Evolutionary conservation across 805 yeast species (phyloP).

Genomic region (Cyberlindnera euphorbiae): DNA sequence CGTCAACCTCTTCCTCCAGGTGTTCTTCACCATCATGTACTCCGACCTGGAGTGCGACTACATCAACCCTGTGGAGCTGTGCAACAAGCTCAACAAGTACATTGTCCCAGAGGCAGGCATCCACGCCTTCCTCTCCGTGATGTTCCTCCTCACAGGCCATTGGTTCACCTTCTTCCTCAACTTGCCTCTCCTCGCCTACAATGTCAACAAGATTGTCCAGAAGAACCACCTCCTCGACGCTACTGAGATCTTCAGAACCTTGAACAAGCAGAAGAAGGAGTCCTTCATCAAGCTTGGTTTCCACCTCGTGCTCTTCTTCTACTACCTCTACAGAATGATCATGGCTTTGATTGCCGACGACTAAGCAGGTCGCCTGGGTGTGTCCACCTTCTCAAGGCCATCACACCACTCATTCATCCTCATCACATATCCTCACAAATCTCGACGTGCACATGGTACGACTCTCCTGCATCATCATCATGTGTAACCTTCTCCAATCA

Average conservation of each 20-base stretch:
- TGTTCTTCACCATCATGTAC: slow-evolving; percentile 91
- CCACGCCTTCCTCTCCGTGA: slow-evolving; percentile 64
- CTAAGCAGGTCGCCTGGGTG: slow-evolving; percentile 1
- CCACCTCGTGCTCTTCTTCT: slow-evolving; percentile 89
- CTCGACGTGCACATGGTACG: too few relatives aligned
- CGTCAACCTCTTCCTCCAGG: slow-evolving; percentile 84
- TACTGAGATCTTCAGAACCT: slow-evolving; percentile 93
- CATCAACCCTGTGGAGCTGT: slow-evolving; percentile 94
- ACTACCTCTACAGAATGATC: slow-evolving; percentile 93
- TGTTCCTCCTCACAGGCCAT: slow-evolving; percentile 81
- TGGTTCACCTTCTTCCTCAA: slow-evolving; percentile 87
- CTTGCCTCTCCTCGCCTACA: slow-evolving; percentile 79
- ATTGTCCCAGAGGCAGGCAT: slow-evolving; percentile 86
- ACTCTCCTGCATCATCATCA: too few relatives aligned
- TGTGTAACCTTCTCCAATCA: too few relatives aligned
- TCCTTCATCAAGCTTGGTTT: slow-evolving; percentile 86
- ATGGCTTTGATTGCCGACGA: slow-evolving; percentile 67
- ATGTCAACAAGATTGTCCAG: slow-evolving; percentile 70
- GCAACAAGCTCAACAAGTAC: slow-evolving; percentile 86
- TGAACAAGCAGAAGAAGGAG: slow-evolving; percentile 89
- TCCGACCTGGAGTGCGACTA: slow-evolving; percentile 94
- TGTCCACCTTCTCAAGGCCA: too few relatives aligned
- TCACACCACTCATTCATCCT: too few relatives aligned
- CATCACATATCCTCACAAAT: too few relatives aligned
- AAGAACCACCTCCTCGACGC: slow-evolving; percentile 90